Conservation (phyloP, 2,329 filamentous ascomycete genomes). For the Sporothrix dimorphospora region DNA sequence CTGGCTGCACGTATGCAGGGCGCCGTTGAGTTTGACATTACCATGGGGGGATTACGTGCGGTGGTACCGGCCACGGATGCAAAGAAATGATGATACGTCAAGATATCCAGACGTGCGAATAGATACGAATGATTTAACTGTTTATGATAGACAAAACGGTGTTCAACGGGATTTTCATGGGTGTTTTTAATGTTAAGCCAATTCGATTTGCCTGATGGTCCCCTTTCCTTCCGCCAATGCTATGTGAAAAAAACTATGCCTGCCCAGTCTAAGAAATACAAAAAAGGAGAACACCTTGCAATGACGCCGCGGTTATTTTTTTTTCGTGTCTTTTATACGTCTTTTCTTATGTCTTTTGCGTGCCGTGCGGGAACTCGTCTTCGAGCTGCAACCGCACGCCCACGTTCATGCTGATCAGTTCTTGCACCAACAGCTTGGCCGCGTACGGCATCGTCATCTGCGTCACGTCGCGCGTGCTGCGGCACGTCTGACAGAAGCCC, state of each 20-base stretch:
- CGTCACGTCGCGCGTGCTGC: slow-evolving; percentile 79
- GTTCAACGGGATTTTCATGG: neutral
- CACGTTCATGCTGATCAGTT: slow-evolving; percentile 98
- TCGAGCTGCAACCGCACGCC: slow-evolving; percentile 86
- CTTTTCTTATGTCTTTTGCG: slow-evolving; percentile 22
- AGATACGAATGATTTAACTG: slow-evolving; percentile 10
- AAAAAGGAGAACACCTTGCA: slow-evolving; percentile 5
- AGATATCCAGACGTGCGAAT: neutral
- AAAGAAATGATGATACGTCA: neutral
- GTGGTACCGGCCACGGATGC: neutral
- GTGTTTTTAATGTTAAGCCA: neutral
- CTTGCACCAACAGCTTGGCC: slow-evolving; percentile 93
- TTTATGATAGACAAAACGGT: neutral
- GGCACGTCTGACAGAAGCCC: slow-evolving; percentile 92
- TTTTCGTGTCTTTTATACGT: neutral
- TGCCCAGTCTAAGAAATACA: slow-evolving; percentile 6
- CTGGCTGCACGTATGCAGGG: slow-evolving; percentile 38
- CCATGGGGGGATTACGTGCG: slow-evolving; percentile 61
- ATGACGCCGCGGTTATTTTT: neutral
- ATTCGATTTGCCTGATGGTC: neutral
- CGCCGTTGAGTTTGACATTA: slow-evolving; percentile 75
- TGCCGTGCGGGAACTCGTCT: slow-evolving; percentile 82
- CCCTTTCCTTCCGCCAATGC: slow-evolving; percentile 10
- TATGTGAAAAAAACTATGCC: slow-evolving; percentile 15
- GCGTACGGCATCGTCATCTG: slow-evolving; percentile 98